Percentiles rank a stretch among this genome's conserved stretches.
Evolutionary conservation across 1,139 yeast genomes (phyloP).

Genomic region (Taphrina populina): DNA sequence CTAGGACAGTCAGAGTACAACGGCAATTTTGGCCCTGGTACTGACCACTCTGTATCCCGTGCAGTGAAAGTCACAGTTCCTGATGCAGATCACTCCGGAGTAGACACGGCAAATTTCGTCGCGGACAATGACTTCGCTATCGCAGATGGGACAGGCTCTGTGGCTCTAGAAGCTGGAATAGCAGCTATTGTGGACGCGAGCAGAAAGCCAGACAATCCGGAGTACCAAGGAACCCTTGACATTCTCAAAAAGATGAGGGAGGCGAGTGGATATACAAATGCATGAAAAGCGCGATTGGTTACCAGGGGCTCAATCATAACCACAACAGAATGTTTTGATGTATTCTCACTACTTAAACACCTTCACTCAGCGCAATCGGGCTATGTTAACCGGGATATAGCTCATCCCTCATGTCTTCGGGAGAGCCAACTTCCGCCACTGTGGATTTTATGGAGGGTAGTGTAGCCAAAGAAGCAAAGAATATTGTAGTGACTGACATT

Average conservation of each 20-base stretch:
- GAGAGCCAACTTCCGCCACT: no score
- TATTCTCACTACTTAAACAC: no score
- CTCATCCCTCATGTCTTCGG: no score
- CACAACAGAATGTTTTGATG: no score
- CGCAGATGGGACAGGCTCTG: slow-evolving; percentile 14
- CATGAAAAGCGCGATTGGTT: no score
- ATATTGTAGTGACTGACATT: no score
- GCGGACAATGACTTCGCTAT: neutral
- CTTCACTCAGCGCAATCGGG: no score
- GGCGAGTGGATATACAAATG: slow-evolving; percentile 8
- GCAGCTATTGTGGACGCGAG: slow-evolving; percentile 1
- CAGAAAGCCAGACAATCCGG: slow-evolving; percentile 8
- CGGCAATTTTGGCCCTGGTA: slow-evolving; percentile 23
- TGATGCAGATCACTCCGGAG: slow-evolving; percentile 10
- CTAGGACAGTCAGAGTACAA: slow-evolving; percentile 5
- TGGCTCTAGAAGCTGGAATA: slow-evolving; percentile 5
- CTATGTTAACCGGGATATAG: no score
- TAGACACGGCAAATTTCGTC: neutral
- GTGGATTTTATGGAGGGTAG: no score
- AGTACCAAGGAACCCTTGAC: slow-evolving; percentile 20
- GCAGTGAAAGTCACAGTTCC: neutral
- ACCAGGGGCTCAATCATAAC: no score
- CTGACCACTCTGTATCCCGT: slow-evolving; percentile 14
- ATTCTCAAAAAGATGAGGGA: slow-evolving; percentile 16
- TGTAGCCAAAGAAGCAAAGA: no score